These are phyloP conservation scores for Sapria himalayana DNA, from an alignment of 345 rosid species.

Conservation along the genomic window DNA sequence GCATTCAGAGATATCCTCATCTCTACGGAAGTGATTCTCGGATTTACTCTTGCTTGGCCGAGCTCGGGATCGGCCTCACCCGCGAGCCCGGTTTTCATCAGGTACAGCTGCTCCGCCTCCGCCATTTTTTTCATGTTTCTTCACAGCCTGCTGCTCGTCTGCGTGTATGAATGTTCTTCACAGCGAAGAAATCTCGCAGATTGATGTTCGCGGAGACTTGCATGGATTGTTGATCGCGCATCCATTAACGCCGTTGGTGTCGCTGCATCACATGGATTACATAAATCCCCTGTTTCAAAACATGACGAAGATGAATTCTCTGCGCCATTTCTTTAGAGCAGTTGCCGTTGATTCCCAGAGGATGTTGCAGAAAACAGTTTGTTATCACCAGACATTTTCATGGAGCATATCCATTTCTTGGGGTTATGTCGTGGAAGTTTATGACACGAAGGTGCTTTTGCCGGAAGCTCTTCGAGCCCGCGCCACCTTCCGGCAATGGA, in stretches of 20 bases:
- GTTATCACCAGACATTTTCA: conserved; percentile 51
- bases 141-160: no score
- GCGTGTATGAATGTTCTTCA: no score
- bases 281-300: conserved; percentile 57
- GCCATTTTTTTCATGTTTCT: no score
- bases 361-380: conserved; percentile 50
- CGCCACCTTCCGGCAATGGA: conserved; percentile 55
- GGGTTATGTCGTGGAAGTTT: conserved; percentile 71
- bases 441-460: conserved; percentile 16
- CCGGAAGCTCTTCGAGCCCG: conserved; percentile 32
- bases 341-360: conserved; percentile 40
- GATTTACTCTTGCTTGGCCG: conserved; percentile 46
- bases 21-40: conserved; percentile 71
- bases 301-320: conserved; percentile 26
- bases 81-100: conserved; percentile 88
- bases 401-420: conserved; percentile 79
- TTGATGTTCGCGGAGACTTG: conserved; percentile 50
- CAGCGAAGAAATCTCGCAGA: conserved; percentile 20
- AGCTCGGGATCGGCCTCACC: conserved; percentile 56
- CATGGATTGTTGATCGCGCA: conserved; percentile 59
- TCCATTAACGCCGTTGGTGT: conserved; percentile 49
- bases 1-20: conserved; percentile 64
- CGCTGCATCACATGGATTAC: conserved; percentile 51
- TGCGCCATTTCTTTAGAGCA: conserved; percentile 33
- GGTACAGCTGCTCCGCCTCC: no score